Conservation (phyloP, 2,329 filamentous ascomycete genomes). For the Xylariales sp. region DNA sequence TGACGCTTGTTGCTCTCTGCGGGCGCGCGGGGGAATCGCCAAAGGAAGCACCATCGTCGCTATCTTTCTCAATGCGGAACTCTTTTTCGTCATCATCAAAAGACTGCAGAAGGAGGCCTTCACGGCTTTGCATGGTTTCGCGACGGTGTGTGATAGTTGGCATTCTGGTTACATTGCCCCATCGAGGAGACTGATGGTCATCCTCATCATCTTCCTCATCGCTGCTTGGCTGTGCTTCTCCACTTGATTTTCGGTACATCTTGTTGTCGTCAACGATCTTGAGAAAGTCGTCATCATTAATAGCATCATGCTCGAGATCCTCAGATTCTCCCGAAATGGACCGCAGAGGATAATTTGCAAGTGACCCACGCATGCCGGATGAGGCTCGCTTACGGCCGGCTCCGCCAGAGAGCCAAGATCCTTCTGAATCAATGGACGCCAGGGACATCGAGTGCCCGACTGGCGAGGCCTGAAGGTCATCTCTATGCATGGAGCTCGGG, state of each 20-base stretch:
- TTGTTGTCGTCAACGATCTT: constrained; percentile 40
- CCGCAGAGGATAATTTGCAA: constrained; percentile 28
- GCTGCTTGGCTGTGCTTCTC: constrained; percentile 51
- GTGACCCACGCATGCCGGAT: constrained; percentile 35
- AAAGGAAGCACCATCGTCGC: constrained; percentile 21
- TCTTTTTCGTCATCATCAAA: constrained; percentile 30
- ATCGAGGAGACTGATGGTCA: constrained; percentile 40
- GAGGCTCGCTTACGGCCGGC: constrained; percentile 43
- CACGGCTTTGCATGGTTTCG: constrained; percentile 45
- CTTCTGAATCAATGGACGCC: constrained; percentile 92
- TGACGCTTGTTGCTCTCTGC: constrained; percentile 67
- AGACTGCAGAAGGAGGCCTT: constrained; percentile 42
- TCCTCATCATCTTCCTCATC: constrained; percentile 53
- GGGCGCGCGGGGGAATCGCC: constrained; percentile 28
- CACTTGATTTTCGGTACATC: constrained; percentile 37
- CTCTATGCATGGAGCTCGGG: constrained; percentile 38
- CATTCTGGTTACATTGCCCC: constrained; percentile 48
- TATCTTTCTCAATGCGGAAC: constrained; percentile 17
- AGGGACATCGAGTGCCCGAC: constrained; percentile 75
- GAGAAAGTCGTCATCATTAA: constrained; percentile 70
- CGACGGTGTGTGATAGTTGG: constrained; percentile 45
- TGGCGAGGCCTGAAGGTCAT: constrained; percentile 42
- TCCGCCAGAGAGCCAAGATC: constrained; percentile 87
- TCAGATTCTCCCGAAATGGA: constrained; percentile 50
- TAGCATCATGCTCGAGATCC: constrained; percentile 56